Base-by-base conservation (phyloP, 192 early-diverging fungal species). In the Neocallimastix lanati region DNA sequence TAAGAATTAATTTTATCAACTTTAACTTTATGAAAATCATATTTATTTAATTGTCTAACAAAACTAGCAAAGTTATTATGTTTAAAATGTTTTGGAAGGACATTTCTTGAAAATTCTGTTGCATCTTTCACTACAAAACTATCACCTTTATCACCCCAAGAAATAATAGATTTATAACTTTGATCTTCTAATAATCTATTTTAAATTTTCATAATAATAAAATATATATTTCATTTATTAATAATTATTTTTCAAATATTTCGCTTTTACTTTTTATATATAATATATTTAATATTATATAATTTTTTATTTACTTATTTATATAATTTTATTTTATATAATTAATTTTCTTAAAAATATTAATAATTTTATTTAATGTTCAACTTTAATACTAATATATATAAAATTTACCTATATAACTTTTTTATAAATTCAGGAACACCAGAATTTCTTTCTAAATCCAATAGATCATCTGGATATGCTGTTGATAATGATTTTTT, bases 111-210 rank as follows among this genome's bases (percentile, higher is more conserved):
- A 80, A 97, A 93, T 78, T 93, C 93, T 18, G 92, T 93, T 12
- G 92, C 92, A 78, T 96, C 94, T 78, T 90, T 92, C 28, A 97
- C 93, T 27, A 94, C 92, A 84, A 97, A 97, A 78, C 92, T 88
- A 78, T 94, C 92, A 78, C 96, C 96, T 28, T 88, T 85, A 18
- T 84, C 83, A n/a, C 94, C 91, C 96, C 96, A 97, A 77, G 83
- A 82, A 14, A 93, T 86, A 29, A 89, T 88, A 18, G 85, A 83
- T 18, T 84, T 77, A 29, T 86, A 88, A 29, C 90, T 85, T 28
- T 88, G 86, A 76, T 93, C 91, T 78, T 92, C 90, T 16, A 93
- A 86, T 91, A 93, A 93, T 29, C 91, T 91, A 80, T 81, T 78
- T 90, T 81, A 91, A 89, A 81, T 87, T 89, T 86, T n/a, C n/a